Evolutionary conservation across 305 asterid genomes (phyloP).

Genomic region (Rubia tinctorum): DNA sequence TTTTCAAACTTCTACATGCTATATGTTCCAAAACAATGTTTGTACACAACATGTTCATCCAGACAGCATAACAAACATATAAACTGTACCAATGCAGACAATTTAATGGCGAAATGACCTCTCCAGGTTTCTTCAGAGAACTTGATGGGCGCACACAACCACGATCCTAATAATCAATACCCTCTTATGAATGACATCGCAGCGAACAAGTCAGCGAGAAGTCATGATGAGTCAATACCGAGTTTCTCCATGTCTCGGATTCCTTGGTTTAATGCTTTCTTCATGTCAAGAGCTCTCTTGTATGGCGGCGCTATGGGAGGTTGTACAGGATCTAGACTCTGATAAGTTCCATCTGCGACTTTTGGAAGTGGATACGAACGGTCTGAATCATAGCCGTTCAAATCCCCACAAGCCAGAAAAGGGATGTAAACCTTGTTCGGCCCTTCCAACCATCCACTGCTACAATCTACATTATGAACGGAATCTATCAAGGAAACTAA

Average conservation of each 20-base stretch:
- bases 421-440: conserved; percentile 93
- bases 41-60: neutral
- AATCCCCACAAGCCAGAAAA: conserved; percentile 95
- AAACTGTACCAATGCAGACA: neutral
- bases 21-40: neutral
- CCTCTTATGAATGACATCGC: neutral
- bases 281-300: conserved; percentile 94
- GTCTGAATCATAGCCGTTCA: conserved; percentile 87
- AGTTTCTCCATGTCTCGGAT: conserved; percentile 56
- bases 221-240: conserved; percentile 46
- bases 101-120: neutral
- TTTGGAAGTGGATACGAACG: conserved; percentile 83
- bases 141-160: neutral
- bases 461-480: conserved; percentile 60
- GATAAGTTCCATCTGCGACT: conserved; percentile 69
- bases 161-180: neutral
- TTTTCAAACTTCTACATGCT: neutral
- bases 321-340: conserved; percentile 80
- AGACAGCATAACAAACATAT: neutral
- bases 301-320: conserved; percentile 99
- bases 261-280: conserved; percentile 80
- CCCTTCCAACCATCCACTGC: conserved; percentile 98
- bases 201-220: neutral
- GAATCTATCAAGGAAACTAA: neutral
- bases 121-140: too few species aligned